These are phyloP conservation scores for Eucommia ulmoides DNA, from an alignment of 257 asterid genomes.

Conservation along the genomic window DNA sequence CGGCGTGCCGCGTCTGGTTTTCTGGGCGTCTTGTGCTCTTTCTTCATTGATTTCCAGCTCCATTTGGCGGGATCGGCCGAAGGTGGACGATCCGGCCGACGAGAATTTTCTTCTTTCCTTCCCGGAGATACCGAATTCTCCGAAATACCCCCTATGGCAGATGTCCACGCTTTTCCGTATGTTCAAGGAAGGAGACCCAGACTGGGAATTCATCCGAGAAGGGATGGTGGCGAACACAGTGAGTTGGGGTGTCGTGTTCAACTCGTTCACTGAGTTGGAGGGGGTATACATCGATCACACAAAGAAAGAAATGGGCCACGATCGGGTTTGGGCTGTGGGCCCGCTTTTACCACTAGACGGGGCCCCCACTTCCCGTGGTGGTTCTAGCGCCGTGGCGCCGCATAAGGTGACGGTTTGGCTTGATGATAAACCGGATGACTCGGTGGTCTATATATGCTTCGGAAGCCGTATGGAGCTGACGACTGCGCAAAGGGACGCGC, in stretches of 20 bases:
- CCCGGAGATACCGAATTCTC: constrained; percentile 31
- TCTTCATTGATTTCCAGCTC: constrained; percentile 18
- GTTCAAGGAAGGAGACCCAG: constrained; percentile 9
- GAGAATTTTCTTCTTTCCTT: constrained; percentile 21
- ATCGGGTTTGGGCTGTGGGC: constrained; percentile 21
- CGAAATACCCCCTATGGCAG: constrained; percentile 72
- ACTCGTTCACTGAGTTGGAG: constrained; percentile 9
- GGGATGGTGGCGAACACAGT: background rate
- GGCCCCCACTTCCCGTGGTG: constrained; percentile 9
- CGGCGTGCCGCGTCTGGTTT: constrained; percentile 51
- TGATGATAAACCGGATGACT: constrained; percentile 6
- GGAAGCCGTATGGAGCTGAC: constrained; percentile 11
- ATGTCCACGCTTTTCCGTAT: constrained; percentile 3
- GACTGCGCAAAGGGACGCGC: background rate
- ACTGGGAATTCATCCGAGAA: constrained; percentile 9
- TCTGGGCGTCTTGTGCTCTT: constrained; percentile 49
- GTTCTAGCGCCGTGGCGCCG: constrained; percentile 9
- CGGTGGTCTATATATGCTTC: constrained; percentile 16
- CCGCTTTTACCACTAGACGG: constrained; percentile 8
- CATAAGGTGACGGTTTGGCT: constrained; percentile 16
- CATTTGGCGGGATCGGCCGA: constrained; percentile 48
- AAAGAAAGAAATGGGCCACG: constrained; percentile 15
- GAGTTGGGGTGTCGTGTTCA: constrained; percentile 18
- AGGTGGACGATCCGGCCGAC: constrained; percentile 9
- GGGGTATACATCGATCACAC: constrained; percentile 5